These are phyloP conservation scores for Voacanga thouarsii DNA, from an alignment of 257 asterid genomes.

Conservation along the genomic window DNA sequence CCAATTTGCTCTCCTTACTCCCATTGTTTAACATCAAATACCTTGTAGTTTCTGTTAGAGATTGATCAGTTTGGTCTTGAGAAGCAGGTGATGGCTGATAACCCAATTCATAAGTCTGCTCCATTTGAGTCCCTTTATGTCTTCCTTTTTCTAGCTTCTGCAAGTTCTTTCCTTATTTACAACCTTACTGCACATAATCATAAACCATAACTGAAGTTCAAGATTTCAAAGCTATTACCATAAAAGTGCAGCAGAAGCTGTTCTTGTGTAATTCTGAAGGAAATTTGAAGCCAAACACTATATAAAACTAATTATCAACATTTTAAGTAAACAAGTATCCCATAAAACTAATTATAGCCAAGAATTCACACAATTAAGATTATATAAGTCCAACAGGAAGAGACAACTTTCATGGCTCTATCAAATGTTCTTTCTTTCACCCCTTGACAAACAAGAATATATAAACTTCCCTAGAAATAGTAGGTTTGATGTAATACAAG, in stretches of 20 bases:
- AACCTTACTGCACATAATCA: constrained; percentile 14
- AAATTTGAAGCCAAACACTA: constrained; percentile 2
- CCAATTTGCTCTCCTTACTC: too few species aligned
- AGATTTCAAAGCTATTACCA: constrained; percentile 1
- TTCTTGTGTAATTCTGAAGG: background rate
- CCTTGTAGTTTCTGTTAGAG: constrained; percentile 43
- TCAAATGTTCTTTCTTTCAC: background rate
- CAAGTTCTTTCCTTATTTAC: background rate
- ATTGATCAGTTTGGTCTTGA: constrained; percentile 47
- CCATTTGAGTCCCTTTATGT: constrained; percentile 38
- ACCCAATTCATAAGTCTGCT: constrained; percentile 54
- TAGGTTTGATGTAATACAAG: too few species aligned
- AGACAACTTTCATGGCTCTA: background rate
- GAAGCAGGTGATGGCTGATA: constrained; percentile 51
- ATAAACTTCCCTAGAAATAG: background rate
- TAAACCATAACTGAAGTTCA: constrained; percentile 23
- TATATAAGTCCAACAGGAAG: background rate
- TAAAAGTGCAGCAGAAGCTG: background rate
- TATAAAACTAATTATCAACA: background rate
- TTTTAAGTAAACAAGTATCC: background rate
- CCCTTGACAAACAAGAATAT: background rate
- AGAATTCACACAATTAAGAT: background rate
- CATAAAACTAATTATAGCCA: background rate
- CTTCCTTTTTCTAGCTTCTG: constrained; percentile 5
- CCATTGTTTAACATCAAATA: constrained; percentile 41